Percentiles rank a stretch among this genome's conserved stretches.
Conservation (phyloP, 768 basidiomycete genomes). For the Panus rudis region DNA sequence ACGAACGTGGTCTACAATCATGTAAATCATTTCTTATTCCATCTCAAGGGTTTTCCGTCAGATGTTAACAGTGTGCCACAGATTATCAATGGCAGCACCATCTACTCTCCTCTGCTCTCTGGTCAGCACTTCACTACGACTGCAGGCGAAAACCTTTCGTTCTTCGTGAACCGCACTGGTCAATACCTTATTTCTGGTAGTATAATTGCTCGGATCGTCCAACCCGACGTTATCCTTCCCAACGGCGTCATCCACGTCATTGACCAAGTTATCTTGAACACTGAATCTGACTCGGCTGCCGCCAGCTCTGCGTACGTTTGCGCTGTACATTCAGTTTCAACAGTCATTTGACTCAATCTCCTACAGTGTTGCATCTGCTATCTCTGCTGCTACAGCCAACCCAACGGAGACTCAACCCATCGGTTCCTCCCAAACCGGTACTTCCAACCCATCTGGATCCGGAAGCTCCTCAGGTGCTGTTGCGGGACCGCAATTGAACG, state of each 20-base stretch:
- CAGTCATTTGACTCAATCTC: too few relatives aligned
- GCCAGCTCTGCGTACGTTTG: conserved; percentile 47
- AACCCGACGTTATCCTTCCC: conserved; percentile 46
- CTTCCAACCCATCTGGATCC: too few relatives aligned
- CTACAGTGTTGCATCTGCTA: conserved; percentile 36
- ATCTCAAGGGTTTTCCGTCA: not conserved
- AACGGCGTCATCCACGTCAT: conserved; percentile 68
- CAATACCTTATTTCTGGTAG: conserved; percentile 41
- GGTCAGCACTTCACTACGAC: conserved; percentile 39
- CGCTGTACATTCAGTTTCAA: too few relatives aligned
- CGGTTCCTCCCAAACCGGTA: conserved; percentile 21
- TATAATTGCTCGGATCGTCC: conserved; percentile 43
- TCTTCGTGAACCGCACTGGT: conserved; percentile 48
- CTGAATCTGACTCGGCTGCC: conserved; percentile 29
- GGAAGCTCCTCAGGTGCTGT: not conserved
- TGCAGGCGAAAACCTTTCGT: conserved; percentile 45
- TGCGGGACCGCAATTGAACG: not conserved
- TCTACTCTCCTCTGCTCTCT: conserved; percentile 48
- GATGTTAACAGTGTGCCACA: conserved; percentile 13
- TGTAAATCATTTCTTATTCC: conserved; percentile 29
- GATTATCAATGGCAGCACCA: conserved; percentile 59
- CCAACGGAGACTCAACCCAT: conserved; percentile 37
- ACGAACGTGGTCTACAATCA: conserved; percentile 49
- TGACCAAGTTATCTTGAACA: conserved; percentile 43
- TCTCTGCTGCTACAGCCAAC: conserved; percentile 33